A percentile compares a stretch with the other conserved stretches of the same genome.
Evolutionary conservation across 768 basidiomycete species (phyloP).

Genomic region (Lactarius hengduanensis): DNA sequence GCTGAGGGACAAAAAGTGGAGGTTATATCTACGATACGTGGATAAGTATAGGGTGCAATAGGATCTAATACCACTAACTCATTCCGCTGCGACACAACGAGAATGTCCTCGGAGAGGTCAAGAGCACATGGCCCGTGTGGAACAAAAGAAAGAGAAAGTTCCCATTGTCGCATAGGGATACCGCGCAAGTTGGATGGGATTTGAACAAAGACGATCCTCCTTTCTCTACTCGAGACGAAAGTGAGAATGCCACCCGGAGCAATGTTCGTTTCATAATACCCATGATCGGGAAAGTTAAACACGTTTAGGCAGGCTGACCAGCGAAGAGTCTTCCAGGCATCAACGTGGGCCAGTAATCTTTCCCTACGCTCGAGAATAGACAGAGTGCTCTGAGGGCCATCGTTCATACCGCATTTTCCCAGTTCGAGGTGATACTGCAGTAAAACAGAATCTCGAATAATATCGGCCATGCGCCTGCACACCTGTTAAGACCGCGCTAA

Average conservation of each 20-base stretch:
- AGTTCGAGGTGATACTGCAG: slow-evolving; percentile 17
- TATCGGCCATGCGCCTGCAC: slow-evolving; percentile 5
- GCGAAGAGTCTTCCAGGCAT: slow-evolving; percentile 9
- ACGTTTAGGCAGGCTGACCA: slow-evolving; percentile 13
- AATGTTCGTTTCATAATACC: background rate
- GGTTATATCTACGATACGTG: background rate
- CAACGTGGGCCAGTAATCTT: background rate
- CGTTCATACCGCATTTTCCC: slow-evolving; percentile 7
- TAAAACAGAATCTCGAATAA: slow-evolving; percentile 6
- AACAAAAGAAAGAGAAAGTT: slow-evolving; percentile 9
- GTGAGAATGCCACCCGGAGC: slow-evolving; percentile 13
- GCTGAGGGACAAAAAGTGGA: slow-evolving; percentile 17
- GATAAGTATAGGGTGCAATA: background rate
- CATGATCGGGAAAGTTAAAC: background rate
- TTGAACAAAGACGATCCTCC: slow-evolving; percentile 10
- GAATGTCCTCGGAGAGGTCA: slow-evolving; percentile 14
- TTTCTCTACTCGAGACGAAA: background rate
- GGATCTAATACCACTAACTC: background rate
- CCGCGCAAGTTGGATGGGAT: slow-evolving; percentile 10
- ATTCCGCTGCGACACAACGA: background rate
- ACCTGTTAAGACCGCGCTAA: background rate
- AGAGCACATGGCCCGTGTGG: background rate
- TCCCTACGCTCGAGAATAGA: slow-evolving; percentile 14
- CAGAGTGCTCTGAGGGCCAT: slow-evolving; percentile 4
- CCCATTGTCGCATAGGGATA: slow-evolving; percentile 12